Evolutionary conservation across 139 green algal genomes (phyloP), one percentile per base, ranked within the genome.

Genomic region (Astrephomene gubernaculifera): DNA sequence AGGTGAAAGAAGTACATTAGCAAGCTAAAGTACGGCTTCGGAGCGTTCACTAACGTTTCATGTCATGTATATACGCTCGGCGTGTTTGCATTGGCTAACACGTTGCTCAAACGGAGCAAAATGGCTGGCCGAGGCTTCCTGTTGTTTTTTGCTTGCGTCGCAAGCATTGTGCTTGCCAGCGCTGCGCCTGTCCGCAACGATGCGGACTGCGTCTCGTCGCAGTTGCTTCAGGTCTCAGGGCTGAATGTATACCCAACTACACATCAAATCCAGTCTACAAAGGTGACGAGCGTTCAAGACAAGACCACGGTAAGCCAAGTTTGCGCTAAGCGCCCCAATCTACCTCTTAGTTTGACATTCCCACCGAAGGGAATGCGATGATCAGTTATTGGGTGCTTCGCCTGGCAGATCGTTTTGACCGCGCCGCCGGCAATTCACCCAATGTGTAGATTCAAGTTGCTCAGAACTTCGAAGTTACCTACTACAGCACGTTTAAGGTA

Each of bases 401-500:
- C 21, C 12, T 67, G 19, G 19, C 57, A 7, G 17, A 12, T 57
- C 17, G 12, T 57, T 57, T 57, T 39, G 29, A 39, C 29, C 61
- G 36, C 35, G 65, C 65, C 44, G 71, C 71, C 44, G 43, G 21
- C 2, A 39, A 4, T n/a, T 12, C 41, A 25, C 19, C 5, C n/a
- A n/a, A n/a, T 49, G 35, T 24, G 45, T 89, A 96, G 93, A 84
- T 96, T 4, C 81, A 68, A 1, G 83, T 90, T 33, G 91, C 94
- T 14, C 41, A 86, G 41, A 90, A 94, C 52, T 96, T 96, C 70
- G 82, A 60, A 22, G 91, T 96, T 8, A 79, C 81, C 25, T 96
- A 96, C 79, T 93, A 81, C 27, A 65, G 81, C 72, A 93, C 85
- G 4, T 96, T 93, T 83, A 93, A 93, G 87, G 90, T 94, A 44